A percentile compares a stretch with the other conserved stretches of the same genome.
Evolutionary conservation across 2,329 filamentous ascomycete genomes (phyloP).

Genomic region (Lecanicillium sp.): DNA sequence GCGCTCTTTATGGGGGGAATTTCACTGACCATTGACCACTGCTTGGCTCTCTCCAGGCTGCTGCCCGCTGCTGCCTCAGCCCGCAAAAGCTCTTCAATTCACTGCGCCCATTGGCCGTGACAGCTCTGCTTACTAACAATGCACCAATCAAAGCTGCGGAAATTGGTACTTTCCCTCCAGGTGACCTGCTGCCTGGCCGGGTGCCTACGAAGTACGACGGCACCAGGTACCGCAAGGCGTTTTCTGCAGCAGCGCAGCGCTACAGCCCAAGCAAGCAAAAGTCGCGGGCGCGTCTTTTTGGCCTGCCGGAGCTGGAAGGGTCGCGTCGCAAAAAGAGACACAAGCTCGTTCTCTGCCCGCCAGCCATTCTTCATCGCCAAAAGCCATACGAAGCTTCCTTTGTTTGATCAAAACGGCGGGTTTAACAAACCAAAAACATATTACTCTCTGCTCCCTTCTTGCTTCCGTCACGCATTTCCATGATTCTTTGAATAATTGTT

Average conservation of each 20-base stretch:
- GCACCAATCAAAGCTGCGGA: constrained; percentile 24
- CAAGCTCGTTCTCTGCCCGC: too few species aligned
- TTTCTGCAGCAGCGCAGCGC: not conserved
- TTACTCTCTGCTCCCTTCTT: too few species aligned
- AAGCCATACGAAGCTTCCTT: not conserved
- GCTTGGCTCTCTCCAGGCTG: constrained; percentile 16
- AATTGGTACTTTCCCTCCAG: constrained; percentile 18
- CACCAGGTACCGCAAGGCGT: constrained; percentile 5
- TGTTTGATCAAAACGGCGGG: too few species aligned
- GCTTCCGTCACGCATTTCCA: too few species aligned
- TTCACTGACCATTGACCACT: constrained; percentile 19
- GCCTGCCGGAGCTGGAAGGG: too few species aligned
- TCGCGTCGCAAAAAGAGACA: constrained; percentile 24
- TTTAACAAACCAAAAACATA: too few species aligned
- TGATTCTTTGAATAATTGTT: too few species aligned
- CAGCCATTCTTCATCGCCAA: constrained; percentile 4
- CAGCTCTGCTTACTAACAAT: constrained; percentile 20
- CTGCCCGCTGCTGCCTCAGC: constrained; percentile 31
- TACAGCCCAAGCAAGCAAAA: constrained; percentile 19
- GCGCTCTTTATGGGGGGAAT: not conserved
- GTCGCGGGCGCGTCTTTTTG: constrained; percentile 18
- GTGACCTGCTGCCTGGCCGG: constrained; percentile 26
- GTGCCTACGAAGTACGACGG: constrained; percentile 21
- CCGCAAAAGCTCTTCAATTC: too few species aligned
- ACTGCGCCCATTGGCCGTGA: constrained; percentile 24